Evolutionary conservation across 192 early-diverging fungal species (phyloP).

Genomic region (Coemansia sp.): DNA sequence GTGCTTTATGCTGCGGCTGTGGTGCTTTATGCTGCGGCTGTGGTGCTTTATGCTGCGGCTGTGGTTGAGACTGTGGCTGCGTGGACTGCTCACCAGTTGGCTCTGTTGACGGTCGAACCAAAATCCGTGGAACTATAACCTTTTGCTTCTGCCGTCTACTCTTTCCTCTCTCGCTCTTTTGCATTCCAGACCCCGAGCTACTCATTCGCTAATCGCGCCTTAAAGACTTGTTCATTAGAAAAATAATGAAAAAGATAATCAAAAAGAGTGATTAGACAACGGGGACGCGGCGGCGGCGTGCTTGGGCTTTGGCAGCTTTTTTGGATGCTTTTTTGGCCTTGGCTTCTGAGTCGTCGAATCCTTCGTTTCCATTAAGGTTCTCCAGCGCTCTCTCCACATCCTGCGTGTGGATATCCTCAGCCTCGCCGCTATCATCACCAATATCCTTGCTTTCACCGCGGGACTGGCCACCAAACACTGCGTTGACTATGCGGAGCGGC

Average conservation of each 20-base stretch:
- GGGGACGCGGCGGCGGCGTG: conserved; percentile 43
- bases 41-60: neutral
- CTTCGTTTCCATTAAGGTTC: conserved; percentile 5
- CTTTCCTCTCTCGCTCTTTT: neutral
- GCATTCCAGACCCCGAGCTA: neutral
- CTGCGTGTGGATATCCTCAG: neutral
- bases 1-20: neutral
- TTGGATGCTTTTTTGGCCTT: conserved; percentile 46
- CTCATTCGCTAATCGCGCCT: neutral
- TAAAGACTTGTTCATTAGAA: neutral
- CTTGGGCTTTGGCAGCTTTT: conserved; percentile 45
- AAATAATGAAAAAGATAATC: neutral
- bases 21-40: neutral
- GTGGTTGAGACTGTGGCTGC: too few relatives aligned
- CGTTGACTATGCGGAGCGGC: conserved; percentile 22
- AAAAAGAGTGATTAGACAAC: conserved; percentile 13
- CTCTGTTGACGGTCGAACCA: conserved; percentile 21
- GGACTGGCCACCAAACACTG: too few relatives aligned
- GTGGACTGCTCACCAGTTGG: neutral
- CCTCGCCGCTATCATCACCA: neutral
- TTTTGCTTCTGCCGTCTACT: neutral
- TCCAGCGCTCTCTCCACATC: conserved; percentile 6
- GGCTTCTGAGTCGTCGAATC: conserved; percentile 16
- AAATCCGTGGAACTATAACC: conserved; percentile 24
- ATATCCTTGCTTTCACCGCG: neutral